phyloP scores from a whole-genome alignment of 176 grass and related monocot genomes.

The Puya raimondii region DNA sequence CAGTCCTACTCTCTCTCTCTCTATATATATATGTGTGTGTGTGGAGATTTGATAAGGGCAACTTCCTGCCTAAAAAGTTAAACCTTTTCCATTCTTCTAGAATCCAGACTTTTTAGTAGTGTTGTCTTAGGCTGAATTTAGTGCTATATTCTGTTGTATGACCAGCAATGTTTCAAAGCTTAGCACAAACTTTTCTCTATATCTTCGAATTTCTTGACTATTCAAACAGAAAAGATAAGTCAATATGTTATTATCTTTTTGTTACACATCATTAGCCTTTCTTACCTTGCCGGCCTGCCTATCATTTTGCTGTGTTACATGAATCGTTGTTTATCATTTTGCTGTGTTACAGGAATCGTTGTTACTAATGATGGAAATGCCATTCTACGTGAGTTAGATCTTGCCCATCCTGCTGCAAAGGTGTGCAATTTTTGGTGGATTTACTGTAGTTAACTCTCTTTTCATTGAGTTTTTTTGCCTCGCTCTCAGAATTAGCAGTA shows the following conservation, averaged over 20 bases:
- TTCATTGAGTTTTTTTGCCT: neutral
- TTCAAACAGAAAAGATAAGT: too few relatives aligned
- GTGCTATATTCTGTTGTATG: neutral
- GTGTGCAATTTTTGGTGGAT: constrained; percentile 18
- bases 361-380: constrained; percentile 99
- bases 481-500: neutral
- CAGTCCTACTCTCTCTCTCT: too few relatives aligned
- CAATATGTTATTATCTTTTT: neutral
- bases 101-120: neutral
- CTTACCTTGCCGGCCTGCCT: neutral
- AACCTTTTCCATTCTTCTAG: neutral
- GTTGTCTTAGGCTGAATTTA: neutral
- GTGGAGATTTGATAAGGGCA: too few relatives aligned
- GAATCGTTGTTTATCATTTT: constrained; percentile 63
- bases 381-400: constrained; percentile 87
- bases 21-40: too few relatives aligned
- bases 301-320: constrained; percentile 28
- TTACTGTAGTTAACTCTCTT: neutral
- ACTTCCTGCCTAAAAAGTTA: neutral
- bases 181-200: too few relatives aligned
- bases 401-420: constrained; percentile 98
- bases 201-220: too few relatives aligned
- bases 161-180: too few relatives aligned
- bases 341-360: constrained; percentile 59
- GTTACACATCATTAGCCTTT: constrained; percentile 5